Evolutionary conservation across 1,139 yeast species (phyloP).

Genomic region (Protomyces gravidus): DNA sequence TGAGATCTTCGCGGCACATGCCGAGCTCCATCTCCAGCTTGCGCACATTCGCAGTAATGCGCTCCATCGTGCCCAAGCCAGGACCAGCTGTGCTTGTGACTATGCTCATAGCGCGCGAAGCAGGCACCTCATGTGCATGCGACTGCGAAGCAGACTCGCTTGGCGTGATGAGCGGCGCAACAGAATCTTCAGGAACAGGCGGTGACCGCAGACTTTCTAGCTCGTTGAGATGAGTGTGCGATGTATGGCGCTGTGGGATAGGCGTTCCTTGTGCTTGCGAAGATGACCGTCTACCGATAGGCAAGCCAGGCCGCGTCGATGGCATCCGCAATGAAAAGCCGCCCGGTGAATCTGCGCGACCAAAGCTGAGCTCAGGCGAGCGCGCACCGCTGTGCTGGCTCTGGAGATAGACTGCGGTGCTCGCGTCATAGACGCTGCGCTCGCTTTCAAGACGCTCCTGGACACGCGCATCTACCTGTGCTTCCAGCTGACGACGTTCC

Average conservation of each 20-base stretch:
- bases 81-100: slow-evolving; percentile 20
- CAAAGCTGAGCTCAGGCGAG: slow-evolving; percentile 1
- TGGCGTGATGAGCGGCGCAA: background rate
- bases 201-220: slow-evolving; percentile 20
- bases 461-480: slow-evolving; percentile 4
- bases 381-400: background rate
- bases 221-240: background rate
- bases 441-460: slow-evolving; percentile 15
- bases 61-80: slow-evolving; percentile 42
- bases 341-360: slow-evolving; percentile 16
- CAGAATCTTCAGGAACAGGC: background rate
- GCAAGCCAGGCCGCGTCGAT: slow-evolving; percentile 12
- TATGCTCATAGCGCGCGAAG: background rate
- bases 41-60: slow-evolving; percentile 69
- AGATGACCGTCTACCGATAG: background rate
- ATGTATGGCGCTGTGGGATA: background rate
- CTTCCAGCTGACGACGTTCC: background rate
- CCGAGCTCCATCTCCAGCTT: slow-evolving; percentile 73
- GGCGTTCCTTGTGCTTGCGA: slow-evolving; percentile 11
- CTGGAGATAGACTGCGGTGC: background rate
- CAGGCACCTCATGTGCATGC: background rate
- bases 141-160: slow-evolving; percentile 4
- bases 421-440: background rate
- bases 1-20: slow-evolving; percentile 61
- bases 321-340: slow-evolving; percentile 6